Evolutionary conservation across 2,329 filamentous ascomycete genomes (phyloP).

Genomic region (Exserohilum rostratum): DNA sequence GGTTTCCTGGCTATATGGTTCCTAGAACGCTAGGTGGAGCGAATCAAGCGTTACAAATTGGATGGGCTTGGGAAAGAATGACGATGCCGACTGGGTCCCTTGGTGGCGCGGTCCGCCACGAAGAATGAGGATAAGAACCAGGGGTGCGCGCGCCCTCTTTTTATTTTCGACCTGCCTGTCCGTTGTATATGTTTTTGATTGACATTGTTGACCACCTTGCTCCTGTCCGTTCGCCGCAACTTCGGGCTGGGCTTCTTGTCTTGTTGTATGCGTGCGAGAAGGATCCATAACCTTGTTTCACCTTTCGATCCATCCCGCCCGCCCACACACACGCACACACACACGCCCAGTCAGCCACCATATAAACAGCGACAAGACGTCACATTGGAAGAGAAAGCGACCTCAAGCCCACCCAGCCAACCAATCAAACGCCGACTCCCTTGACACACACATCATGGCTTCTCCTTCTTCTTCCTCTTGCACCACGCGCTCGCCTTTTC

Average conservation of each 20-base stretch:
- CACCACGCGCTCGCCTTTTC: conserved; percentile 23
- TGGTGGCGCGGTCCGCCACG: conserved; percentile 3
- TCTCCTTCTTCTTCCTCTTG: too few species aligned
- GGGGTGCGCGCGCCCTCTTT: conserved; percentile 2
- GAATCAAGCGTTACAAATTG: conserved; percentile 14
- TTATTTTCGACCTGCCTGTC: too few species aligned
- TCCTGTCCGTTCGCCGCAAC: neutral
- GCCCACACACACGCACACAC: neutral
- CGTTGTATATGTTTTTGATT: neutral
- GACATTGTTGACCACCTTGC: neutral
- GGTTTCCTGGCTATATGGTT: conserved; percentile 14
- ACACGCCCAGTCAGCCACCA: neutral
- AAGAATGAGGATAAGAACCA: conserved; percentile 11
- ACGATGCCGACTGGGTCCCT: conserved; percentile 10
- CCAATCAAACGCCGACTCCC: neutral
- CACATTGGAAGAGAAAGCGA: too few species aligned
- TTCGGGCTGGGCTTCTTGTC: neutral
- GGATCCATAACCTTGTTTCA: conserved; percentile 1
- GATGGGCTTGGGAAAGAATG: conserved; percentile 9
- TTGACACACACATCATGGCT: too few species aligned
- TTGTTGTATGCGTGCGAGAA: neutral
- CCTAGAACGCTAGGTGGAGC: conserved; percentile 18
- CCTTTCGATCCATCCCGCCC: neutral
- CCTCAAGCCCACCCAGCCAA: too few species aligned
- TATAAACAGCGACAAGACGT: neutral